phyloP scores from a whole-genome alignment of 2,329 filamentous ascomycete genomes.

The Lasiodiplodia gonubiensis region DNA sequence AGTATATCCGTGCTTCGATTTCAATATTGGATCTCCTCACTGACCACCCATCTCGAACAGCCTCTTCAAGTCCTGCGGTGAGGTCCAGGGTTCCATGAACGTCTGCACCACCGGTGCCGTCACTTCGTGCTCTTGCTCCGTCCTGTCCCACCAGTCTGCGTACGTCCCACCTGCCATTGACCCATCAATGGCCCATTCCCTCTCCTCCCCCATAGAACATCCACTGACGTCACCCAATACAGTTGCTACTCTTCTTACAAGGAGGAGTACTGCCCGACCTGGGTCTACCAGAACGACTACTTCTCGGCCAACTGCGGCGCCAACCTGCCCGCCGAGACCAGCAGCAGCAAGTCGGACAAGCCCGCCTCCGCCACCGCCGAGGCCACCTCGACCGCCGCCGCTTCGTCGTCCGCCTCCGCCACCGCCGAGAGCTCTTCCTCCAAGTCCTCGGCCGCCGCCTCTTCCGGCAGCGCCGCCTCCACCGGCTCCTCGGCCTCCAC shows the following conservation, averaged over 20 bases:
- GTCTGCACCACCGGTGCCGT: constrained; percentile 27
- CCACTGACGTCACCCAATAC: background rate
- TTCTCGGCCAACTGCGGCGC: constrained; percentile 21
- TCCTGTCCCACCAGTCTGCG: constrained; percentile 14
- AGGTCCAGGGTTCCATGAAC: constrained; percentile 26
- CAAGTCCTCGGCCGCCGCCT: background rate
- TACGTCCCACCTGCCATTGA: background rate
- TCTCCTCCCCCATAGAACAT: background rate
- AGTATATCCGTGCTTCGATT: background rate
- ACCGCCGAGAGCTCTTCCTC: background rate
- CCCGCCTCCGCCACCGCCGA: constrained; percentile 11
- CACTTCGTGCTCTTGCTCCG: constrained; percentile 19
- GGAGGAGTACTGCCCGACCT: constrained; percentile 17
- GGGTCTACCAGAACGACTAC: constrained; percentile 22
- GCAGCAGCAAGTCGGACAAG: constrained; percentile 11
- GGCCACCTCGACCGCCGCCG: constrained; percentile 12
- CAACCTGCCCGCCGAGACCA: constrained; percentile 18
- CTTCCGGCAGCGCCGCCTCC: background rate
- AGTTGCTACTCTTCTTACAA: constrained; percentile 16
- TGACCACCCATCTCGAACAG: background rate
- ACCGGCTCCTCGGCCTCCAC: background rate
- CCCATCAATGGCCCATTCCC: background rate
- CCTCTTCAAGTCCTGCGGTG: constrained; percentile 14
- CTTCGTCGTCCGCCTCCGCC: background rate
- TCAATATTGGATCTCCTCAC: background rate